Evolutionary conservation across 2,329 filamentous ascomycete species (phyloP), one percentile per base, ranked within the genome.

Genomic region (Nakataea oryzae): DNA sequence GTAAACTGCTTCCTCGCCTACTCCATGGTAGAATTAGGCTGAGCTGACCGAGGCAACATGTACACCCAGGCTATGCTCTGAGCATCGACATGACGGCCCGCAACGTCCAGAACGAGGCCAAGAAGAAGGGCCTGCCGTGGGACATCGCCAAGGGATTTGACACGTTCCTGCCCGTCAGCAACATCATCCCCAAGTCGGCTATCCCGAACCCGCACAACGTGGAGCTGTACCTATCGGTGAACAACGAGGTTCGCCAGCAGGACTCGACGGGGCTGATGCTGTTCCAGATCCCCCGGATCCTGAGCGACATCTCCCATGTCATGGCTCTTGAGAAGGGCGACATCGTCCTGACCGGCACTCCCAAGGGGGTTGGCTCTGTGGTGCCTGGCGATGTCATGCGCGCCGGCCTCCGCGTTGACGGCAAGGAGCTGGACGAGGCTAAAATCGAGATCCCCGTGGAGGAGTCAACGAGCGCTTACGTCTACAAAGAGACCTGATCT

Each of bases 61-160:
- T 4, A 30, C 41, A 57, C 63, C 27, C 62, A 91, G 90, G 86
- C 70, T 99, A 97, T 75, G 84, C 93, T 67, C 82, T 97, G 58
- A 87, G 90, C 68, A 97, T 99, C 70, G 95, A 99, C 77, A 96
- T 99, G 91, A 99, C 95, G 12, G 95, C 90, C 0, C 89, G 95
- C 67, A 97, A 97, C 75, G 85, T 91, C 8, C 95, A 99, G 77
- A 90, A 96, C 69, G 92, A 97, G 78, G 93, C 93, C 67, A 99
- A 97, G 85, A 91, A 89, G 78, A 96, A 95, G 81, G 92, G 95
- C 47, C 86, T 97, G 21, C 95, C 95, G 9, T 99, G 95, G 95
- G 86, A 87, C 70, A 97, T 97, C 67, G 89, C 91, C 68, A 99
- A 99, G 80, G 95, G 95, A 58, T 99, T 97, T 73, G 95, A 99